Conservation (phyloP, 257 asterid species). For the Scutellaria galericulata region DNA sequence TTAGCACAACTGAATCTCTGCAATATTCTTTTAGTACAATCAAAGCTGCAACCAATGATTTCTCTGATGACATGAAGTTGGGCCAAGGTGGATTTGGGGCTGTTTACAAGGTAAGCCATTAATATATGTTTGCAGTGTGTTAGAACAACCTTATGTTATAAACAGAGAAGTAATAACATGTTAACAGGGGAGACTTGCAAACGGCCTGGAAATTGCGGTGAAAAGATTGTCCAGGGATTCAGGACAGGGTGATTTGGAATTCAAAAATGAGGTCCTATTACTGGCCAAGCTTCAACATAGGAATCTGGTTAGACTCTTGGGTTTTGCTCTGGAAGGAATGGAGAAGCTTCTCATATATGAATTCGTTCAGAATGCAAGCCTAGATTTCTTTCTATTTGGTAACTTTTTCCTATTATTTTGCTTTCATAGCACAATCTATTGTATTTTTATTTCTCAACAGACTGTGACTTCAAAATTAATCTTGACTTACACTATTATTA, state of each 20-base stretch:
- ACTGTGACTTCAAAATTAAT: neutral
- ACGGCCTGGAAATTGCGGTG: slow-evolving; percentile 26
- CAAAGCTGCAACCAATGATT: slow-evolving; percentile 40
- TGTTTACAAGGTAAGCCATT: slow-evolving; percentile 42
- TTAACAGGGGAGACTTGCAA: slow-evolving; percentile 25
- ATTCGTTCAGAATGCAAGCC: slow-evolving; percentile 37
- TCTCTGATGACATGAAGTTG: slow-evolving; percentile 40
- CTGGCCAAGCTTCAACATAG: slow-evolving; percentile 37
- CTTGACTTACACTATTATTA: neutral
- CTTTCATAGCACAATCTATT: neutral
- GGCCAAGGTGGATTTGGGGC: slow-evolving; percentile 54
- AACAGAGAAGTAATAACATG: neutral
- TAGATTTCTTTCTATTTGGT: slow-evolving; percentile 29
- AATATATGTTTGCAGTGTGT: neutral
- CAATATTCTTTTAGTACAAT: slow-evolving; percentile 35
- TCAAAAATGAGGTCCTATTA: slow-evolving; percentile 32
- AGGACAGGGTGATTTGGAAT: slow-evolving; percentile 30
- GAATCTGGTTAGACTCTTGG: slow-evolving; percentile 34
- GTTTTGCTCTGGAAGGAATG: slow-evolving; percentile 17
- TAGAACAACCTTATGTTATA: neutral
- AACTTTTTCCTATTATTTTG: neutral
- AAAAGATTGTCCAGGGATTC: slow-evolving; percentile 29
- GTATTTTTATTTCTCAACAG: too few relatives aligned
- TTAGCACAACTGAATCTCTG: slow-evolving; percentile 32
- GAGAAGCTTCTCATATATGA: slow-evolving; percentile 39